A percentile compares a stretch with the other conserved stretches of the same genome.
Evolutionary conservation across 106 monocot genomes (phyloP).

Genomic region (Chionographis japonica): DNA sequence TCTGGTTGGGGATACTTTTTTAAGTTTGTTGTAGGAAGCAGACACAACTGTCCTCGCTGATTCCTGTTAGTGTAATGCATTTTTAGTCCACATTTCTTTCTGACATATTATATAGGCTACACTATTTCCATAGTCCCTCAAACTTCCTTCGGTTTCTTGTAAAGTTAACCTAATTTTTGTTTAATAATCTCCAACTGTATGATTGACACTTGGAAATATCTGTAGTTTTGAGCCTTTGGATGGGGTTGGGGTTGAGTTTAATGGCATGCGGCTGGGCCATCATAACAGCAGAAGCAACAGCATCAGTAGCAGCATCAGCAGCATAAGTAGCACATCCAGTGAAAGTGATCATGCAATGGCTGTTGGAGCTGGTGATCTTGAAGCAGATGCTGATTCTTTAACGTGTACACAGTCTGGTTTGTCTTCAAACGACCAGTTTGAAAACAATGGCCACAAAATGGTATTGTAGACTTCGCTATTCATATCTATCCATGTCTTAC

Average conservation of each 20-base stretch:
- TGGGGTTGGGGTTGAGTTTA: conserved; percentile 40
- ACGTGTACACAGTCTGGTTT: conserved; percentile 60
- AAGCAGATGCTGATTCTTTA: conserved; percentile 90
- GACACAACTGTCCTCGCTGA: no score
- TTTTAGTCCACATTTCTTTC: no score
- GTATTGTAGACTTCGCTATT: conserved; percentile 23
- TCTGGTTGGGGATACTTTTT: no score
- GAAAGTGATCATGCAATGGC: conserved; percentile 44
- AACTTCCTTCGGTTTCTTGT: not conserved
- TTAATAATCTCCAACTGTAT: conserved; percentile 4
- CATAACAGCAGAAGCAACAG: conserved; percentile 61
- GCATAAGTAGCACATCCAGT: conserved; percentile 79
- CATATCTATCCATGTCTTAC: no score
- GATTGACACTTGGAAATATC: conserved; percentile 39
- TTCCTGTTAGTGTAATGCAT: no score
- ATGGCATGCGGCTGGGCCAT: conserved; percentile 19
- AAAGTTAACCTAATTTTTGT: not conserved
- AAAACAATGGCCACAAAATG: conserved; percentile 49
- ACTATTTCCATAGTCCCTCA: no score
- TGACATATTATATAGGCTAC: no score
- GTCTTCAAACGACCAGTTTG: conserved; percentile 51
- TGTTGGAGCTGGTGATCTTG: conserved; percentile 53
- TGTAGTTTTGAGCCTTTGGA: conserved; percentile 25
- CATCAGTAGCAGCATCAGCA: conserved; percentile 81
- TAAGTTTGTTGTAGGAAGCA: no score